These are phyloP conservation scores for Fusarium sarcochroum DNA, from an alignment of 2,329 filamentous ascomycete genomes.

Conservation along the genomic window DNA sequence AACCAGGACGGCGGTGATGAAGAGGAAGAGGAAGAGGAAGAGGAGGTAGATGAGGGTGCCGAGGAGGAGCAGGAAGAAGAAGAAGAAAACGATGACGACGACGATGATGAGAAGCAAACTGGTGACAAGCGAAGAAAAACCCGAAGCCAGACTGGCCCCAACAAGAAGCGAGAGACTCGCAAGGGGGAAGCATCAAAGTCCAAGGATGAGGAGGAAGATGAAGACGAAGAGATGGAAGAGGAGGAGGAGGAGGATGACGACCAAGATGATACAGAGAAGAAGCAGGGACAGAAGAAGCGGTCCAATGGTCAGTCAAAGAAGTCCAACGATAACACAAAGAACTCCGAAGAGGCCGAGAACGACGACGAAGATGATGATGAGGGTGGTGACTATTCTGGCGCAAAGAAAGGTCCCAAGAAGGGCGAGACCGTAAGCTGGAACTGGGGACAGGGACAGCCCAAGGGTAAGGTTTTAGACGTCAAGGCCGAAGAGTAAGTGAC, in stretches of 20 bases:
- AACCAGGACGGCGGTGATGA: constrained; percentile 21
- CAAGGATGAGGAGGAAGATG: constrained; percentile 31
- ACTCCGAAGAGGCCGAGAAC: constrained; percentile 15
- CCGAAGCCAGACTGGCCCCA: constrained; percentile 43
- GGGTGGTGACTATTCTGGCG: constrained; percentile 18
- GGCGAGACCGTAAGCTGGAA: constrained; percentile 64
- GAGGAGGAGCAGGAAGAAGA: constrained; percentile 21
- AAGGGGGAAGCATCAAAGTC: constrained; percentile 43
- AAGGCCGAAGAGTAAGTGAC: constrained; percentile 57
- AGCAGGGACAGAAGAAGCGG: constrained; percentile 20
- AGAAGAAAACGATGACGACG: too few relatives aligned
- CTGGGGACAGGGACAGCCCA: constrained; percentile 60
- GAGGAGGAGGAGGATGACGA: constrained; percentile 31
- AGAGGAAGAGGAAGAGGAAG: constrained; percentile 36
- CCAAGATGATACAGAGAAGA: constrained; percentile 20
- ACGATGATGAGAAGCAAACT: constrained; percentile 36
- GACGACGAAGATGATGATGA: constrained; percentile 9
- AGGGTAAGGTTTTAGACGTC: constrained; percentile 61
- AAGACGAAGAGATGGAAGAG: constrained; percentile 17
- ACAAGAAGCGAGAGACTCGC: constrained; percentile 53
- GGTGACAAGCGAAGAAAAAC: constrained; percentile 48
- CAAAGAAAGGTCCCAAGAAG: constrained; percentile 53
- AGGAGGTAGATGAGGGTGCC: constrained; percentile 19
- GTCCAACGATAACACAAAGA: constrained; percentile 15
- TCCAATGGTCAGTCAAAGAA: constrained; percentile 26